Base-by-base conservation (phyloP, 148 eudicot species). In the Vaccinium macrocarpon region DNA sequence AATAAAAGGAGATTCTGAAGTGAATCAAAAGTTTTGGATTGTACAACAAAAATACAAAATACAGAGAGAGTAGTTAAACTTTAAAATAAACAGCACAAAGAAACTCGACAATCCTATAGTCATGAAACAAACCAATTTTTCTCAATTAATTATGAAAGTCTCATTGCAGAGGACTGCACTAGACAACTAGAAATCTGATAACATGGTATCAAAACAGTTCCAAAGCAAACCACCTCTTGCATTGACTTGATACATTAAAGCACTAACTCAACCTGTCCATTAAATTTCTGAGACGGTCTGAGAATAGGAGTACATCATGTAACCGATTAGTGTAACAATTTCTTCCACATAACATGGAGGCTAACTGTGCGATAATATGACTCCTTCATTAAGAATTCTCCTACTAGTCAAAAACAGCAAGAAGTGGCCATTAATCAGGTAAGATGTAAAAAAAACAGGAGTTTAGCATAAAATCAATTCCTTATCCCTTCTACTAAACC, bases 21-120 rank as follows among this genome's bases (percentile, higher is more conserved):
- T 25, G 70, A 25, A 66, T 38, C 76, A 32, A 29, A 81, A 74
- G 83, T 49, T 48, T 66, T 66, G 23, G 14, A 81, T 81, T 50
- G 71, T 66, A 48, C 8, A n/a, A n/a, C n/a, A 51, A 81, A 81
- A 59, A 10, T 9, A 35, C 38, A 2, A 52, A 1, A 48, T 23
- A 66, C 27, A 49, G 15, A 52, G 38, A 57, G 52, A 57, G 42
- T 49, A 23, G 75, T 49, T n/a, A 29, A 59, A 23, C 48, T 21
- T 18, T 56, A 3, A 27, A 74, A 35, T 6, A 13, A 27, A 18
- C 68, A 62, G 11, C 27, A 62, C 12, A 62, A 62, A 48, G n/a
- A 48, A 80, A 62, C 42, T 61, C 15, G 23, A 55, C 18, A 5
- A 52, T 46, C 74, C 64, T 7, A 15, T 78, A 55, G 64, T 29